phyloP scores from a whole-genome alignment of 2,329 filamentous ascomycete genomes.

The Scytalidium lignicola region DNA sequence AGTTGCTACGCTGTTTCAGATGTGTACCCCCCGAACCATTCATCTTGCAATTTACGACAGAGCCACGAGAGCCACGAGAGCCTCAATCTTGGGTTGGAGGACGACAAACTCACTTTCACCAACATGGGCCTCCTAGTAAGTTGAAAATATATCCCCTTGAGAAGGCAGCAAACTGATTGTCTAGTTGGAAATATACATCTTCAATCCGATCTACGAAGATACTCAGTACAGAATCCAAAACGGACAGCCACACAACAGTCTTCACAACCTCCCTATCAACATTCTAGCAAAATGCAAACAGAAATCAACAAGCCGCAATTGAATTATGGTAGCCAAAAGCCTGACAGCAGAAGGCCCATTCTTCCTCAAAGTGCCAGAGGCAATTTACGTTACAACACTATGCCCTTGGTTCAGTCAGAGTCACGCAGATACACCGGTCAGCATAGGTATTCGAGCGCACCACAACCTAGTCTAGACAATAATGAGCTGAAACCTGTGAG shows the following conservation, averaged over 20 bases:
- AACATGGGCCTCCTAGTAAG: no score
- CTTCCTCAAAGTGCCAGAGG: neutral
- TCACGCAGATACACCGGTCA: neutral
- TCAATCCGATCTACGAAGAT: neutral
- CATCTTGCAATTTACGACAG: no score
- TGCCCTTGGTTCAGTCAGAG: neutral
- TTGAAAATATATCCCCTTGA: no score
- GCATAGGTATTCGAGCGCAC: neutral
- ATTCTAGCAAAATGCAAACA: neutral
- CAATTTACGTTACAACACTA: neutral
- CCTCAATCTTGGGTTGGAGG: no score
- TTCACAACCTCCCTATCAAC: no score
- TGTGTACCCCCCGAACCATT: neutral
- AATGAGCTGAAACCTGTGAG: neutral
- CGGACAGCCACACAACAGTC: neutral
- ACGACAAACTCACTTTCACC: no score
- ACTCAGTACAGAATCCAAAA: neutral
- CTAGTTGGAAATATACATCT: neutral
- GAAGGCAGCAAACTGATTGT: no score
- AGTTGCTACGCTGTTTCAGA: neutral
- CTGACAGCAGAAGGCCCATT: neutral
- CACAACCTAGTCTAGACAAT: neutral
- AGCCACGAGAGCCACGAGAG: no score
- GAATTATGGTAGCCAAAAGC: neutral
- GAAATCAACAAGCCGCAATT: neutral